Evolutionary conservation across 2,329 filamentous ascomycete genomes (phyloP), one percentile per base, ranked within the genome.

Genomic region (Exserohilum rostratum): DNA sequence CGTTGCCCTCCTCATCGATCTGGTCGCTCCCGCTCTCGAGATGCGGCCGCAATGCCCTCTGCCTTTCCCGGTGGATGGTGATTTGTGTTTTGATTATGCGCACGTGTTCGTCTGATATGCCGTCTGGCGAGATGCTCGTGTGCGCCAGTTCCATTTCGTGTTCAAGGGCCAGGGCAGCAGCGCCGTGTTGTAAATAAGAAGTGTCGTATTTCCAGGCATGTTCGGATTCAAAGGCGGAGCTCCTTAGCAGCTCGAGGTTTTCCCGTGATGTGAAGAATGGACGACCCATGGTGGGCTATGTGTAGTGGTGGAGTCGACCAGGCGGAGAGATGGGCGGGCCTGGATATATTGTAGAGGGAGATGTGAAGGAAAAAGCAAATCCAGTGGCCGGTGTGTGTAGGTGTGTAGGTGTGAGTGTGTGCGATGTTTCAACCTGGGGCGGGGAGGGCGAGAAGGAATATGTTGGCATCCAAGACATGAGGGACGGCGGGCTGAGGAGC

Each of bases 191-290:
- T 53, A 65, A 61, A 45, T 72, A 75, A 6, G 70, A 73, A 17
- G 64, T 64, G 60, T 75, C 72, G 63, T 73, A 75, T 53, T 73
- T 66, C 67, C 71, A 72, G 47, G 72, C 71, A 52, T 75, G 72
- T 51, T 75, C 72, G 11, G 63, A 68, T 53, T 75, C 72, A 48
- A 75, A 75, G 46, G 72, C 72, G 5, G 71, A 74, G 56, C 72
- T 74, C 49, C 72, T 64, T 39, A 75, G 48, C 40, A 73, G 57
- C 57, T 71, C 67, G 20, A 75, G 69, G 38, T 73, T 65, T 29
- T 72, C 67, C 52, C 40, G 66, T 13, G 65, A 65, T 43, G 65
- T 69, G 49, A 66, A 30, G 27, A 64, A 61, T 31, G 62, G 53
- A 10, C 57, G 66, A 34, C 63, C 68, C 69, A 71, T 71, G 50